These are phyloP conservation scores for Plectosphaerella cucumerina DNA, from an alignment of 2,329 filamentous ascomycete species.

Conservation along the genomic window DNA sequence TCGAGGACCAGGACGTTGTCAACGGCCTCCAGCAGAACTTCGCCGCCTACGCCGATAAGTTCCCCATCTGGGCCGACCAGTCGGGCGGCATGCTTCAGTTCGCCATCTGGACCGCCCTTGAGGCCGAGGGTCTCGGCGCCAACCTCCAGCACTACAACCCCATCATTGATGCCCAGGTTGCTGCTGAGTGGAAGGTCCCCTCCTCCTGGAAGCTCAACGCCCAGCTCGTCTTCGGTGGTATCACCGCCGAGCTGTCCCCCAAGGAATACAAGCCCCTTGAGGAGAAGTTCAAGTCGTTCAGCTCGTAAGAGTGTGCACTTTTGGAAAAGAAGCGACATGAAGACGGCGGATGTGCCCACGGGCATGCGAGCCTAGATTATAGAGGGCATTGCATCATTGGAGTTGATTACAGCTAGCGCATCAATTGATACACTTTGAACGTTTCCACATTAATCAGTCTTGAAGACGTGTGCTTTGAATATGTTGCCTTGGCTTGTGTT, in stretches of 20 bases:
- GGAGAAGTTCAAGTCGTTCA: conserved; percentile 63
- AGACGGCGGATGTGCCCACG: background rate
- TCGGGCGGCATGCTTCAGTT: conserved; percentile 79
- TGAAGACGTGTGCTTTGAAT: background rate
- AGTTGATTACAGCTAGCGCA: conserved; percentile 8
- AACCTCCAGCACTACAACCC: conserved; percentile 96
- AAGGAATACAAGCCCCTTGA: conserved; percentile 64
- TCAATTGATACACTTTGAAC: conserved; percentile 4
- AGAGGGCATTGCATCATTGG: conserved; percentile 4
- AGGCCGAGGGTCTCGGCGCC: conserved; percentile 78
- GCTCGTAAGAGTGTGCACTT: conserved; percentile 32
- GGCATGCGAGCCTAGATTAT: background rate
- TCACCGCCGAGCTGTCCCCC: conserved; percentile 49
- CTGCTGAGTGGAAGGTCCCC: conserved; percentile 65
- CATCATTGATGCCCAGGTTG: conserved; percentile 70
- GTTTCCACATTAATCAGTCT: background rate
- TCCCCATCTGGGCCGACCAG: conserved; percentile 73
- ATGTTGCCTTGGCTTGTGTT: background rate
- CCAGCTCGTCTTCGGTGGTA: conserved; percentile 79
- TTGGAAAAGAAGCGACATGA: background rate
- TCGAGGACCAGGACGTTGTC: conserved; percentile 69
- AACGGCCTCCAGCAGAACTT: conserved; percentile 64
- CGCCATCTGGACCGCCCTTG: conserved; percentile 75
- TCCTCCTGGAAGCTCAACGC: conserved; percentile 71
- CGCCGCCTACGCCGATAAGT: conserved; percentile 72